Base-by-base conservation (phyloP, 371 early-diverging fungal genomes). In the Apophysomyces ossiformis region DNA sequence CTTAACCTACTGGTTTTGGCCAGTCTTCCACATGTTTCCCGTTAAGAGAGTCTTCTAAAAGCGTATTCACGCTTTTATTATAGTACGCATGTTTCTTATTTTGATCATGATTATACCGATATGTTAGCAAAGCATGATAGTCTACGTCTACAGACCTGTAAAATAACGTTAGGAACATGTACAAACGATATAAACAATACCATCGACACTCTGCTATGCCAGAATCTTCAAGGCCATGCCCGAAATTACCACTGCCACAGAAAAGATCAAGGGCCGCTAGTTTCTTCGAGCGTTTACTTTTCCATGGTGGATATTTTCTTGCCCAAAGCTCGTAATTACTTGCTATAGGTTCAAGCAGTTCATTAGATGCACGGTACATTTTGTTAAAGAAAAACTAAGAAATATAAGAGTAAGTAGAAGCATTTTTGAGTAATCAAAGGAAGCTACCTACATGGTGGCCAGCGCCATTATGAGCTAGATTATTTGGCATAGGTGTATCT, bases 171-270 rank as follows among this genome's bases (percentile, higher is more conserved):
- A 13, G n/a, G 11, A 56, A 21, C 5, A 36, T 8, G n/a, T n/a
- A 36, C 13, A 8, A 43, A 1, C 1, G 58, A 15, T 18, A 50
- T n/a, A 12, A 37, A 44, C 32, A n/a, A 57, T 69, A 66, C 73
- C 75, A 74, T 43, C 60, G 36, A 60, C 66, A 68, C 7, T 68
- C 58, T 8, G 60, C 63, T 35, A 71, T 36, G 11, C 75, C 71
- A 4, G 71, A 18, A 43, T 71, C 71, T 43, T 67, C 67, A 18
- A 74, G 21, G 37, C 74, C 74, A 16, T 63, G 58, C 6, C 71
- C 71, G 3, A 74, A 63, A 16, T 63, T 71, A 37, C 75, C 75
- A 45, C 67, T 62, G 7, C 75, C 75, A 58, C 71, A 74, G 58
- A 70, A 74, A 16, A 74, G 56, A 58, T 74, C 75, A 2, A 74